Percentiles rank a stretch among this genome's conserved stretches.
Evolutionary conservation across 306 rosid genomes (phyloP).

Genomic region (Herpetospermum pedunculosum): DNA sequence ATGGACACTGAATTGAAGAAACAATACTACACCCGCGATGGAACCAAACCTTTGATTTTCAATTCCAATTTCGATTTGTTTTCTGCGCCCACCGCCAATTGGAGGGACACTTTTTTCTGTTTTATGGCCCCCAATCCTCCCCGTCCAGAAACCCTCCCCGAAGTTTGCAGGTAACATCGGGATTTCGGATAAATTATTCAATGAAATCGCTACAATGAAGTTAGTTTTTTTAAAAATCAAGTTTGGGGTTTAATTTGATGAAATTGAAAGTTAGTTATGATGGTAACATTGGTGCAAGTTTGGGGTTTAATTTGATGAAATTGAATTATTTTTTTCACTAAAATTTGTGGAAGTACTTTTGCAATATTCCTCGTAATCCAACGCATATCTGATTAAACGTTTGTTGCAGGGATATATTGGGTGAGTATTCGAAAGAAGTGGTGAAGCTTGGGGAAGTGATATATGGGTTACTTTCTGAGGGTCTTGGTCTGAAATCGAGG

Average conservation of each 20-base stretch:
- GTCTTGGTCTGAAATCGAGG: slow-evolving; percentile 17
- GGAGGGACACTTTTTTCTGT: slow-evolving; percentile 33
- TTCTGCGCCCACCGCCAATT: slow-evolving; percentile 5
- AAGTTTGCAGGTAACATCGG: slow-evolving; percentile 1
- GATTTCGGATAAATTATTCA: no score
- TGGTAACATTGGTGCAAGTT: no score
- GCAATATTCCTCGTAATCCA: no score
- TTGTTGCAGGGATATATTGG: slow-evolving; percentile 11
- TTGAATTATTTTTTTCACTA: no score
- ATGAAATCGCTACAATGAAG: no score
- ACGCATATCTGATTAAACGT: no score
- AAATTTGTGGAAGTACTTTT: no score
- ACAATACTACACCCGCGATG: slow-evolving; percentile 16
- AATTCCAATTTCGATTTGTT: slow-evolving; percentile 27
- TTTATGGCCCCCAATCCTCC: slow-evolving; percentile 21
- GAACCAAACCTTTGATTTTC: not conserved
- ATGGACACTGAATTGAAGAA: slow-evolving; percentile 25
- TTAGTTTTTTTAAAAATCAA: no score
- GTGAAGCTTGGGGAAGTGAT: slow-evolving; percentile 3
- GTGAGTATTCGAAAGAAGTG: slow-evolving; percentile 11
- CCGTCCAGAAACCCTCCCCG: slow-evolving; percentile 1
- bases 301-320: no score
- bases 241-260: no score
- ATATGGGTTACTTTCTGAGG: slow-evolving; percentile 23
- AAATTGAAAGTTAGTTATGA: no score